Conservation (phyloP, 2,329 filamentous ascomycete species). For the Penicillium hordei region DNA sequence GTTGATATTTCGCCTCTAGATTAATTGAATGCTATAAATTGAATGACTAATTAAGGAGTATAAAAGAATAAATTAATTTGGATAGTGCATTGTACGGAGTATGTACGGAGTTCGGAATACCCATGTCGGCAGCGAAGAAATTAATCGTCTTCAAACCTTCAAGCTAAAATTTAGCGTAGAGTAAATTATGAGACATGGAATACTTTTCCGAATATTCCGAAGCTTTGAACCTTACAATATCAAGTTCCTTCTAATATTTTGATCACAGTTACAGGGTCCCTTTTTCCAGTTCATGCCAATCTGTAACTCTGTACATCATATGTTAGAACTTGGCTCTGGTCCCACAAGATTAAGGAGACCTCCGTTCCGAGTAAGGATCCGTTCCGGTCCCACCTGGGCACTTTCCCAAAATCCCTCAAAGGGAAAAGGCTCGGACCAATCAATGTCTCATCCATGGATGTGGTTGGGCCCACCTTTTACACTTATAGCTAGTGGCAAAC, state of each 20-base stretch:
- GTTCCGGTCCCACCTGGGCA: conserved; percentile 8
- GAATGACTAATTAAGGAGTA: neutral
- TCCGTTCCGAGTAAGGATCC: conserved; percentile 22
- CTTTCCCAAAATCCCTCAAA: conserved; percentile 20
- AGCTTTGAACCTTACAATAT: neutral
- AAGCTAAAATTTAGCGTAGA: neutral
- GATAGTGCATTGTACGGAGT: neutral
- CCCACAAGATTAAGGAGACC: conserved; percentile 1
- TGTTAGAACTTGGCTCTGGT: neutral
- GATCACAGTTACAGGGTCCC: neutral
- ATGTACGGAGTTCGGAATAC: neutral
- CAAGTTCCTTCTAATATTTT: neutral
- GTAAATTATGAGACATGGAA: neutral
- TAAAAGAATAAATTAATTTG: neutral
- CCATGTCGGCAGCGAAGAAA: neutral
- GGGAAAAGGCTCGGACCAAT: conserved; percentile 1
- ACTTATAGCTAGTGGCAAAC: conserved; percentile 11
- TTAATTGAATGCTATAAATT: neutral
- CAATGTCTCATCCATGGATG: neutral
- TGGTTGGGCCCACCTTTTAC: neutral
- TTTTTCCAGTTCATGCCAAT: neutral
- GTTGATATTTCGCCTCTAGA: neutral
- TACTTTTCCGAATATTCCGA: neutral
- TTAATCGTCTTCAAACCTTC: neutral
- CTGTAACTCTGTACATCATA: neutral